Evolutionary conservation across 208 protist species (phyloP).

Genomic region (Trichomonas vaginalis): DNA sequence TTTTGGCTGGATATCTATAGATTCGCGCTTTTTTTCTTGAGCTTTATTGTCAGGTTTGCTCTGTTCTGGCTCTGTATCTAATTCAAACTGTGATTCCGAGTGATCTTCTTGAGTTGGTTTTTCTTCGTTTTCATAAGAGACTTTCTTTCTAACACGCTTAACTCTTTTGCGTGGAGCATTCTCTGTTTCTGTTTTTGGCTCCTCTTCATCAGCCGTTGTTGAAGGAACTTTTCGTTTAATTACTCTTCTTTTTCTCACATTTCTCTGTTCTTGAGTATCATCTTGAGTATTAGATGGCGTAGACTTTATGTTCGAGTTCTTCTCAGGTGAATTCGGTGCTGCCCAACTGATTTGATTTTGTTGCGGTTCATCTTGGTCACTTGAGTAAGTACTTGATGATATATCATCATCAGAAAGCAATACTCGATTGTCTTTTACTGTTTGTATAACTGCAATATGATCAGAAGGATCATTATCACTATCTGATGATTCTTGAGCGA

Average conservation of each 20-base stretch:
- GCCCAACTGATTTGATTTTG: neutral
- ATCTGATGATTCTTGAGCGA: neutral
- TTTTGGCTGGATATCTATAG: neutral
- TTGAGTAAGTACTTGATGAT: neutral
- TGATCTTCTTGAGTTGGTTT: neutral
- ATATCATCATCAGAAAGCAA: neutral
- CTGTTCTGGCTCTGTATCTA: too few species aligned
- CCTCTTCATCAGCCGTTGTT: neutral
- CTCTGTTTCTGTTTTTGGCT: neutral
- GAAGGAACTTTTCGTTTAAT: neutral
- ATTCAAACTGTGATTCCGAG: too few species aligned
- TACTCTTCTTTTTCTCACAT: neutral
- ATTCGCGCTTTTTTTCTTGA: neutral
- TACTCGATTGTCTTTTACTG: neutral
- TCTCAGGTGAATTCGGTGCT: neutral
- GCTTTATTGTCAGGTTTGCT: neutral
- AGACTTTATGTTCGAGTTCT: neutral
- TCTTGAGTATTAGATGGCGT: neutral
- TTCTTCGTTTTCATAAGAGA: neutral
- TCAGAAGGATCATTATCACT: neutral
- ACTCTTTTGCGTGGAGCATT: neutral
- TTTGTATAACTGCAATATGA: neutral
- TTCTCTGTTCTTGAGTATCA: neutral
- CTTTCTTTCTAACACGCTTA: neutral
- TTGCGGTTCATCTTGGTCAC: neutral